Percentiles rank a stretch among this genome's conserved stretches.
Evolutionary conservation across 2,329 filamentous ascomycete genomes (phyloP).

Genomic region (Cordyceps cateniannulata): DNA sequence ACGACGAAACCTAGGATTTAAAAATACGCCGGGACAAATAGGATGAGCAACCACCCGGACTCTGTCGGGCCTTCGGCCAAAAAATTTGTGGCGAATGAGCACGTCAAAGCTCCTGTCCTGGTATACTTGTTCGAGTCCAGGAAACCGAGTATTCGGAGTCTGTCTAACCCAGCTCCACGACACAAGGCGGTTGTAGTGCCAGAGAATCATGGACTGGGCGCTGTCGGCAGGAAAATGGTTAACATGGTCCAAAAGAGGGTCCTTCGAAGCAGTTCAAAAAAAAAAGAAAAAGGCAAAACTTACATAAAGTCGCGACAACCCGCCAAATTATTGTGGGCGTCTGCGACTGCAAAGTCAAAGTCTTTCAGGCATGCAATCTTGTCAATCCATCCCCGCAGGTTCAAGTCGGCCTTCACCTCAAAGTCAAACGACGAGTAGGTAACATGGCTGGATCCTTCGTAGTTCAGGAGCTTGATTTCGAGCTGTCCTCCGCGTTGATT

Average conservation of each 20-base stretch:
- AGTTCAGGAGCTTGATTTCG: background rate
- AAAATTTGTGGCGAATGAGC: background rate
- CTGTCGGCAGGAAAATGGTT: background rate
- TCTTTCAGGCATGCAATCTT: background rate
- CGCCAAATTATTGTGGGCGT: background rate
- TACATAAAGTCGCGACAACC: background rate
- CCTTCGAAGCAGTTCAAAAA: too few relatives aligned
- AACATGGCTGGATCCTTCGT: background rate
- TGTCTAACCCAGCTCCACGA: background rate
- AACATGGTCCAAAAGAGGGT: too few relatives aligned
- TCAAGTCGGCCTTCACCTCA: background rate
- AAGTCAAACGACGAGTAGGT: background rate
- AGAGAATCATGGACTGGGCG: background rate
- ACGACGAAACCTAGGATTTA: background rate
- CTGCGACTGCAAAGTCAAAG: background rate
- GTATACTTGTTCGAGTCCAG: background rate
- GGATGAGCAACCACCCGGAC: background rate
- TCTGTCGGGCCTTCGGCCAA: too few relatives aligned
- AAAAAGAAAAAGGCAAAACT: background rate
- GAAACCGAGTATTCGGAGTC: background rate
- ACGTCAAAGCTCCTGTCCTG: background rate
- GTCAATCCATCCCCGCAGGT: background rate
- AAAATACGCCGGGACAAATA: background rate
- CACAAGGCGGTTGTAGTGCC: background rate
- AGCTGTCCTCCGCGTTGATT: background rate